phyloP scores from a whole-genome alignment of 768 basidiomycete genomes.

The Piloderma croceum region DNA sequence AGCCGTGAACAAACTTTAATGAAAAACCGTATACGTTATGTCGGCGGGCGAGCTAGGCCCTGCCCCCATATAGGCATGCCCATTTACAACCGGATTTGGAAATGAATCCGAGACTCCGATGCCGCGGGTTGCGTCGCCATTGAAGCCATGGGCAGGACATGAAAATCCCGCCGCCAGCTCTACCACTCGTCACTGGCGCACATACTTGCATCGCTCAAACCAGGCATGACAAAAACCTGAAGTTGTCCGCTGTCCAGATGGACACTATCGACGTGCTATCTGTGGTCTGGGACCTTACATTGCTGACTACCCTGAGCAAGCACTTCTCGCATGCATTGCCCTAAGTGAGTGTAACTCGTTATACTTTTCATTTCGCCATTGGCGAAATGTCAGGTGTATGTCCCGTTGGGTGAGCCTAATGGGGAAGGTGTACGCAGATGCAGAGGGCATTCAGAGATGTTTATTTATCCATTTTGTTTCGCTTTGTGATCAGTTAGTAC shows the following conservation, averaged over 20 bases:
- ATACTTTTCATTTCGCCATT: conserved; percentile 5
- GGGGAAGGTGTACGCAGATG: conserved; percentile 10
- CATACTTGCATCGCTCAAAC: conserved; percentile 18
- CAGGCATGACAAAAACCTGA: conserved; percentile 22
- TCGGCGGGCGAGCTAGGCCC: too few species aligned
- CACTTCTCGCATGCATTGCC: conserved; percentile 25
- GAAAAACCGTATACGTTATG: too few species aligned
- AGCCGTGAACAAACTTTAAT: too few species aligned
- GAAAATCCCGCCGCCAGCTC: conserved; percentile 24
- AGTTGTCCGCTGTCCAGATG: conserved; percentile 23
- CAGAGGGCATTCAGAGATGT: conserved; percentile 14
- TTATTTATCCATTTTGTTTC: conserved; percentile 18
- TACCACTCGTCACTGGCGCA: conserved; percentile 25
- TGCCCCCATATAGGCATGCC: too few species aligned
- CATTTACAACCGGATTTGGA: too few species aligned
- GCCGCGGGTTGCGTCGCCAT: too few species aligned
- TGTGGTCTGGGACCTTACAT: conserved; percentile 33
- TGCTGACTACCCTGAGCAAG: conserved; percentile 37
- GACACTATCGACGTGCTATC: conserved; percentile 22
- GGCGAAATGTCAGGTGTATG: conserved; percentile 19
- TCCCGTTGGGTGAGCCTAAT: conserved; percentile 19
- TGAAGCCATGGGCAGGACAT: too few species aligned
- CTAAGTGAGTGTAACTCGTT: conserved; percentile 29
- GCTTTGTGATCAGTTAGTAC: too few species aligned
- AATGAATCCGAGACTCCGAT: too few species aligned